Percentiles rank a stretch among this genome's conserved stretches.
phyloP scores from a whole-genome alignment of 768 basidiomycete species.

The Pisolithus albus region DNA sequence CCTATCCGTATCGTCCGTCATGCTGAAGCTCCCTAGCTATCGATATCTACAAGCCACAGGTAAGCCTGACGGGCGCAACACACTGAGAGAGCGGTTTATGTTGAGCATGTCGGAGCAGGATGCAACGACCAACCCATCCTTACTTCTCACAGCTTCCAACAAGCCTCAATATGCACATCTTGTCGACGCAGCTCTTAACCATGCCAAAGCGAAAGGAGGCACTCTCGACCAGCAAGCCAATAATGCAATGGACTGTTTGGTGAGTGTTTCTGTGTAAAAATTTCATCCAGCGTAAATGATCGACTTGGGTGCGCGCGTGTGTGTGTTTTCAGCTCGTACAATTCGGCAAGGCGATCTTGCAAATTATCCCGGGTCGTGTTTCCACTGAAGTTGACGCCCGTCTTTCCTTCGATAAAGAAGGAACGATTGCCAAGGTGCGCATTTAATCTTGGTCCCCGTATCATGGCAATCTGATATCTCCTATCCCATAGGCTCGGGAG shows the following conservation, averaged over 20 bases:
- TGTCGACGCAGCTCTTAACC: constrained; percentile 63
- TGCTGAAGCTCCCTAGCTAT: constrained; percentile 50
- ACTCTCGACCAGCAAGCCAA: constrained; percentile 67
- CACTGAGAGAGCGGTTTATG: neutral
- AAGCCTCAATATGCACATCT: constrained; percentile 77
- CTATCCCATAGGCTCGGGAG: constrained; percentile 49
- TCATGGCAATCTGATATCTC: neutral
- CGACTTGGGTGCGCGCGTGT: neutral
- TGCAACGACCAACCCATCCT: constrained; percentile 93
- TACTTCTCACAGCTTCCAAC: constrained; percentile 86
- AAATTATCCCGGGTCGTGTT: constrained; percentile 92
- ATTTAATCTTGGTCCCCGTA: neutral
- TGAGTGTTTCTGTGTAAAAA: constrained; percentile 32
- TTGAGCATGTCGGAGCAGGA: constrained; percentile 44
- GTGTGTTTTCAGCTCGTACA: constrained; percentile 69
- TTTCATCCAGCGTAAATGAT: neutral
- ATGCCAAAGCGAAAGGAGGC: constrained; percentile 73
- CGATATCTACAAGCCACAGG: constrained; percentile 90
- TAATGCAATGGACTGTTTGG: constrained; percentile 79
- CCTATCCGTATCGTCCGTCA: constrained; percentile 6
- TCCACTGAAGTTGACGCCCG: constrained; percentile 97
- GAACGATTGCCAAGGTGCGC: constrained; percentile 71
- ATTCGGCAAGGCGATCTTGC: constrained; percentile 90
- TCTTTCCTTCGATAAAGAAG: constrained; percentile 88
- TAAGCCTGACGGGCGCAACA: constrained; percentile 17